A percentile compares a stretch with the other conserved stretches of the same genome.
phyloP scores from a whole-genome alignment of 306 rosid genomes.

The Hylodesmum podocarpum region DNA sequence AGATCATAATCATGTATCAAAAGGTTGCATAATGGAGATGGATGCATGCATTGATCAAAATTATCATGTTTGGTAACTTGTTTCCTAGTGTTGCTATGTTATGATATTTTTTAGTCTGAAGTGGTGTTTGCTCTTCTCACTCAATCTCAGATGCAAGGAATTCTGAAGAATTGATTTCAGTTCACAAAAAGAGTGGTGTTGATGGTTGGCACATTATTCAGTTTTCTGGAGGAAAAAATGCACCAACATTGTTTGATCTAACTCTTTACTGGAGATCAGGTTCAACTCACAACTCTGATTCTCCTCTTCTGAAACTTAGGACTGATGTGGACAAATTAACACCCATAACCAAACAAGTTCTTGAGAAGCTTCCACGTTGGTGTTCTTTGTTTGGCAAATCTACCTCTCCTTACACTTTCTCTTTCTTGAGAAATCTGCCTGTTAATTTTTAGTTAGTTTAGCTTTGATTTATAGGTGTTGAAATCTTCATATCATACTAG shows the following conservation, averaged over 20 bases:
- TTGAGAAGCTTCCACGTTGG: slow-evolving; percentile 80
- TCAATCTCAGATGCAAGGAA: slow-evolving; percentile 42
- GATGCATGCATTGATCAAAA: neutral
- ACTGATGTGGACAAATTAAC: slow-evolving; percentile 68
- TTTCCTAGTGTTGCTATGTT: neutral
- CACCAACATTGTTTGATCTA: slow-evolving; percentile 61
- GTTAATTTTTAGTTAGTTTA: slow-evolving; percentile 47
- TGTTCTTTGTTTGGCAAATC: slow-evolving; percentile 93
- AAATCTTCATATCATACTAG: slow-evolving; percentile 11
- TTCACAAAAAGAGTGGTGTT: slow-evolving; percentile 46
- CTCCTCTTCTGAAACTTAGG: slow-evolving; percentile 74
- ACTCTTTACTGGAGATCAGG: slow-evolving; percentile 59
- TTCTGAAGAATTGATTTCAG: slow-evolving; percentile 59
- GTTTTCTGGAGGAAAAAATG: slow-evolving; percentile 78
- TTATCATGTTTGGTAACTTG: neutral
- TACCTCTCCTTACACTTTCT: slow-evolving; percentile 70
- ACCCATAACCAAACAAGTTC: slow-evolving; percentile 56
- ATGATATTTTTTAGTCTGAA: slow-evolving; percentile 14
- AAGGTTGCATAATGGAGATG: neutral
- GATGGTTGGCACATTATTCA: slow-evolving; percentile 85
- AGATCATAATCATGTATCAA: neutral
- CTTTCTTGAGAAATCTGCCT: slow-evolving; percentile 73
- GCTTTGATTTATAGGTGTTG: slow-evolving; percentile 12
- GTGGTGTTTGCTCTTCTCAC: neutral
- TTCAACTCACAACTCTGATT: slow-evolving; percentile 27